Evolutionary conservation across 768 basidiomycete species (phyloP).

Genomic region (Naganishia friedmannii): DNA sequence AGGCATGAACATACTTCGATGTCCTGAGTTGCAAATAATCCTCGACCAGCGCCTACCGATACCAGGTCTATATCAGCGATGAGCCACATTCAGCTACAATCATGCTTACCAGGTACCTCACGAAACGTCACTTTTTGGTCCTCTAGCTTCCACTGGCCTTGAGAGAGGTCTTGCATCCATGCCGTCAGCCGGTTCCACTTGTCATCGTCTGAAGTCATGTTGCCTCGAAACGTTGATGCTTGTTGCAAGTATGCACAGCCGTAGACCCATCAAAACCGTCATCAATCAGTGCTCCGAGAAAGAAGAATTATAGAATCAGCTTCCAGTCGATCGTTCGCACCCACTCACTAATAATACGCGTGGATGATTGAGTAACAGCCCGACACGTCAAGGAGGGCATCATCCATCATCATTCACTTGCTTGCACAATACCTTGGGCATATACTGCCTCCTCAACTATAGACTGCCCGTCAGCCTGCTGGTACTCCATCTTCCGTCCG

Average conservation of each 20-base stretch:
- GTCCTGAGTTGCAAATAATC: slow-evolving; percentile 61
- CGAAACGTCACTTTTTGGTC: slow-evolving; percentile 59
- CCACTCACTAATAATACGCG: no score
- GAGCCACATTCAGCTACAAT: background rate
- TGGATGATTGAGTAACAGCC: background rate
- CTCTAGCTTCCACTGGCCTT: slow-evolving; percentile 39
- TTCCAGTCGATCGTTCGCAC: no score
- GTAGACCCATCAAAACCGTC: background rate
- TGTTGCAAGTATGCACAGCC: no score
- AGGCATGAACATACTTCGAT: slow-evolving; percentile 53
- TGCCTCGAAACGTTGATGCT: no score
- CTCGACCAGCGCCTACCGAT: slow-evolving; percentile 64
- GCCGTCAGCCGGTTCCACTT: slow-evolving; percentile 33
- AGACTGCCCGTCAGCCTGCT: background rate
- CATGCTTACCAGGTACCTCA: slow-evolving; percentile 58
- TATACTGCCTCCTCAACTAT: background rate
- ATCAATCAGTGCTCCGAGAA: background rate
- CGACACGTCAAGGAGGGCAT: slow-evolving; percentile 16
- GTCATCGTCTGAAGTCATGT: slow-evolving; percentile 7
- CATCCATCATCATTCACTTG: background rate
- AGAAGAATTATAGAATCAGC: background rate
- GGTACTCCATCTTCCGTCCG: background rate
- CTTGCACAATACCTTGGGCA: no score
- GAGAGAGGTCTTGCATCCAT: slow-evolving; percentile 52
- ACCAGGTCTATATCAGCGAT: background rate